Evolutionary conservation across 225 moss, liverwort and hornwort genomes (phyloP).

Genomic region (Sphagnum tenellum): DNA sequence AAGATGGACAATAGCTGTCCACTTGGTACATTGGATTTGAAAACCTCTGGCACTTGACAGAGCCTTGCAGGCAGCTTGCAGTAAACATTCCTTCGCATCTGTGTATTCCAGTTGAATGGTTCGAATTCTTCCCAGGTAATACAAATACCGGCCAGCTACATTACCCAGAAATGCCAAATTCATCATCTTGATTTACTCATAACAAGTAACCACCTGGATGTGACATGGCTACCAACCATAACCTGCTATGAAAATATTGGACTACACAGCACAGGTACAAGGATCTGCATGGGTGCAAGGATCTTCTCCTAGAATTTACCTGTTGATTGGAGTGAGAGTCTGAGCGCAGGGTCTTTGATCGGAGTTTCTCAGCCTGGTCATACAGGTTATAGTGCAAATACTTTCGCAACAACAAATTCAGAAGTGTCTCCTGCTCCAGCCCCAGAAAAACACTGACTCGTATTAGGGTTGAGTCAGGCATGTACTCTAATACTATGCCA

Average conservation of each 20-base stretch:
- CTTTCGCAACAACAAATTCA: conserved; percentile 82
- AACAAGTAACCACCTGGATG: too few species aligned
- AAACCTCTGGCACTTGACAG: conserved; percentile 85
- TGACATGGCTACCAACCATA: too few species aligned
- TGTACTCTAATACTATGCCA: too few species aligned
- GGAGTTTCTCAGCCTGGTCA: conserved; percentile 90
- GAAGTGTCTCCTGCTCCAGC: conserved; percentile 63
- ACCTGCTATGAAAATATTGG: too few species aligned
- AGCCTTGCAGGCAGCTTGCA: conserved; percentile 91
- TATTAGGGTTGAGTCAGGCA: too few species aligned
- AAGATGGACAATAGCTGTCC: conserved; percentile 91
- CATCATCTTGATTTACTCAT: too few species aligned
- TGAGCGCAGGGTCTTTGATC: conserved; percentile 83
- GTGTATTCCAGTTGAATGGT: conserved; percentile 94
- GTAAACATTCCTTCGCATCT: conserved; percentile 90
- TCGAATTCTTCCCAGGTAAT: conserved; percentile 88
- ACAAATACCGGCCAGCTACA: conserved; percentile 85
- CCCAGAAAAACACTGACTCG: too few species aligned
- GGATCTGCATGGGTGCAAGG: too few species aligned
- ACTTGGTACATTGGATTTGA: conserved; percentile 91
- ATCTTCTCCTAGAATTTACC: conserved; percentile 15
- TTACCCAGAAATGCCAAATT: conserved; percentile 2
- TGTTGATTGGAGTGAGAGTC: conserved; percentile 95
- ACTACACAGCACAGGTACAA: too few species aligned
- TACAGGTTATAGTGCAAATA: conserved; percentile 87